phyloP scores from a whole-genome alignment of 2,329 filamentous ascomycete species.

The Fusarium irregulare region DNA sequence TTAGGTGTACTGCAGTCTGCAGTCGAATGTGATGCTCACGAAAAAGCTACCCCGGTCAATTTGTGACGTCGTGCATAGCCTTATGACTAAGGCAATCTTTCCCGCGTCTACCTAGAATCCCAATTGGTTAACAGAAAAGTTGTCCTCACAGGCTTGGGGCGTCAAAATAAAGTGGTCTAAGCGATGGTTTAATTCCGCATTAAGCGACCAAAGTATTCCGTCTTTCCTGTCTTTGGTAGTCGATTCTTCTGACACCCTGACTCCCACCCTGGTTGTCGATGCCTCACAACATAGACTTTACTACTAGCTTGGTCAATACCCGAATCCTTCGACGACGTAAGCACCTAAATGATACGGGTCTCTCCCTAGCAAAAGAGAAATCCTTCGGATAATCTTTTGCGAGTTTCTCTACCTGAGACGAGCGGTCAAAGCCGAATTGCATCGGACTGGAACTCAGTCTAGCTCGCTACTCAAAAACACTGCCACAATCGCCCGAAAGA shows the following conservation, averaged over 20 bases:
- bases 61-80: constrained; percentile 33
- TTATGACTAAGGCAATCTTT: constrained; percentile 32
- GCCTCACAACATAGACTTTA: neutral
- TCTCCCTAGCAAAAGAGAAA: neutral
- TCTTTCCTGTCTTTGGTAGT: neutral
- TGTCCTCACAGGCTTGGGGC: neutral
- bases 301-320: neutral
- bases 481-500: constrained; percentile 33
- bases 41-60: constrained; percentile 30
- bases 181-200: neutral
- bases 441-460: constrained; percentile 5
- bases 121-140: neutral
- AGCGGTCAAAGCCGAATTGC: constrained; percentile 1
- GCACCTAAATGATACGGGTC: neutral
- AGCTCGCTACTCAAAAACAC: constrained; percentile 15
- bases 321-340: neutral
- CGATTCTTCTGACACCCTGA: neutral
- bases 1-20: constrained; percentile 4
- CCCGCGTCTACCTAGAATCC: constrained; percentile 5
- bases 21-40: constrained; percentile 28
- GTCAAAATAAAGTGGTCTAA: neutral
- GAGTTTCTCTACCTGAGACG: neutral
- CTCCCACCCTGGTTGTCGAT: neutral
- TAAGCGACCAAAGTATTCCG: neutral
- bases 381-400: neutral